Evolutionary conservation across 1,139 yeast genomes (phyloP), one percentile per base, ranked within the genome.

Genomic region (Pneumocystis murina): DNA sequence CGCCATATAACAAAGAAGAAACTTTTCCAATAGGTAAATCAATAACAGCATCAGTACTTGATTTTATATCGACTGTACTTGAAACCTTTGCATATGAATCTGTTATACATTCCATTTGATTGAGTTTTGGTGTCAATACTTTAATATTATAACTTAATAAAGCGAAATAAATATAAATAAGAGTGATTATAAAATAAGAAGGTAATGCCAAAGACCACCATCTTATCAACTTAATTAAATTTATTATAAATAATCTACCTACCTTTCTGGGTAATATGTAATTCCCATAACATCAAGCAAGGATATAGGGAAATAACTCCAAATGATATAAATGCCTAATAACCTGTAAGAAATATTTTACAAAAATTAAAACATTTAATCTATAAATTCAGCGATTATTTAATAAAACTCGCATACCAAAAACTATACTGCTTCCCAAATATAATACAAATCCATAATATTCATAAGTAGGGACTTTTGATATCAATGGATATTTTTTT

Each of bases 191-290:
- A 8, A 85, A 78, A 69, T 82, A 85, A 3, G 86, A 77, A 0
- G 96, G 95, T 0, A 87, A 73, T 0, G 90, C 87, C 62, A 85
- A 71, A 1, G 92, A 85, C 96, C 96, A 89, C 85, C 92, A 88
- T 68, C 55, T 48, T 48, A 12, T 24, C 10, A 20, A 12, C 20
- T 48, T 20, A 48, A 12, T 10, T 48, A 48, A 48, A 20, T 20
- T 48, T 48, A 48, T 20, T 24, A 24, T 4, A 48, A 48, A 24
- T 24, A 20, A 48, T 48, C 7, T 12, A 2, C 20, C 8, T 24
- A 48, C 55, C 89, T 78, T 41, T 89, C 86, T 0, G 96, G 96
- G 69, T 84, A 86, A 73, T 87, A 89, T 69, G 82, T 80, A 16
- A 89, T 81, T 1, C 85, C 82, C 28, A 86, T 67, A 65, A 71